A percentile compares a stretch with the other conserved stretches of the same genome.
Conservation (phyloP, 192 early-diverging fungal species). For the Coemansia sp. region DNA sequence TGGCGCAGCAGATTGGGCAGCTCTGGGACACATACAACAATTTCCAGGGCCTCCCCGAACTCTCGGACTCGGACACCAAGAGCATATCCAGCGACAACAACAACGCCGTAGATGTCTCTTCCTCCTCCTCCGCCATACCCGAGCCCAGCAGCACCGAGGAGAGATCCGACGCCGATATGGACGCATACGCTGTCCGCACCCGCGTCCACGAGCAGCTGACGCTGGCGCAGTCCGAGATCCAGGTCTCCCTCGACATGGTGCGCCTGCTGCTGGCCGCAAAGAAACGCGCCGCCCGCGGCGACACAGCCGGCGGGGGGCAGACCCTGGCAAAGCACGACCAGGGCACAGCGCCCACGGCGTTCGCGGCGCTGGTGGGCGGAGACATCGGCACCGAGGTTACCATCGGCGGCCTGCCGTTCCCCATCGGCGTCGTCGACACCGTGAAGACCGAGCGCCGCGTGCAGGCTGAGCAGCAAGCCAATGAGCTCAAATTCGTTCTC, state of each 20-base stretch:
- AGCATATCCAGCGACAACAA: background rate
- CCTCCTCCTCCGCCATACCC: background rate
- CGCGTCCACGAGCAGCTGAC: slow-evolving; percentile 36
- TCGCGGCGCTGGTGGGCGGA: slow-evolving; percentile 22
- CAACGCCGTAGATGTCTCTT: background rate
- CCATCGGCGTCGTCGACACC: slow-evolving; percentile 30
- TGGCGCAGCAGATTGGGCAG: slow-evolving; percentile 41
- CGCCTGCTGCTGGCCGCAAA: slow-evolving; percentile 43
- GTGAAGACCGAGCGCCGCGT: slow-evolving; percentile 11
- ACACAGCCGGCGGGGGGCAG: background rate
- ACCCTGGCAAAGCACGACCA: slow-evolving; percentile 16
- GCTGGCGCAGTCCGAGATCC: slow-evolving; percentile 47
- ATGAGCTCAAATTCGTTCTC: slow-evolving; percentile 38
- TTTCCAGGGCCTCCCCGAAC: slow-evolving; percentile 30
- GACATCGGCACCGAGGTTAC: slow-evolving; percentile 22
- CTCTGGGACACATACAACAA: slow-evolving; percentile 44
- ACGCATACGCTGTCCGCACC: slow-evolving; percentile 38
- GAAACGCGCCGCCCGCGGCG: slow-evolving; percentile 18
- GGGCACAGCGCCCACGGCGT: background rate
- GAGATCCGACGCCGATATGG: slow-evolving; percentile 4
- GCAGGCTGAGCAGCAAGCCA: slow-evolving; percentile 11
- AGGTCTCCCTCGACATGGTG: slow-evolving; percentile 47
- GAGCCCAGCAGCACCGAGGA: background rate
- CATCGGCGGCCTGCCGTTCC: slow-evolving; percentile 38
- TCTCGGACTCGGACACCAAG: background rate